These are phyloP conservation scores for Colletotrichum plurivorum DNA, from an alignment of 2,329 filamentous ascomycete genomes.

Conservation along the genomic window DNA sequence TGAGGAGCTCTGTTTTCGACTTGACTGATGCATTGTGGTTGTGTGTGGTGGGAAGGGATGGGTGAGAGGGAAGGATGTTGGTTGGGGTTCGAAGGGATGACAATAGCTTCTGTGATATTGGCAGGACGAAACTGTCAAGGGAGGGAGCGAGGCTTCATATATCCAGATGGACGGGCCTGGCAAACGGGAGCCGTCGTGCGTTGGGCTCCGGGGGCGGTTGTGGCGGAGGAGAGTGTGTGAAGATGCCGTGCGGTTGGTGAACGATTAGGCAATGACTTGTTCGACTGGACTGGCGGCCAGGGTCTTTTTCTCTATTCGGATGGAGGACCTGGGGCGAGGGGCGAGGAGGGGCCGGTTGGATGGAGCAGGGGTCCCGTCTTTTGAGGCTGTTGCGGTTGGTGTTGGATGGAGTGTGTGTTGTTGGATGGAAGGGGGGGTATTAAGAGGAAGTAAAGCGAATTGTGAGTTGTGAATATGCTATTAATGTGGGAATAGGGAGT, in stretches of 20 bases:
- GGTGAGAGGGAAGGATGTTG: neutral
- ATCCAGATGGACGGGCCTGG: constrained; percentile 12
- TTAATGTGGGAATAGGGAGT: neutral
- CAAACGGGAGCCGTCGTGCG: neutral
- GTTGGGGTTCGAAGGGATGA: constrained; percentile 19
- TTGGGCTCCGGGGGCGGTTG: constrained; percentile 15
- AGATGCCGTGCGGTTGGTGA: constrained; percentile 28
- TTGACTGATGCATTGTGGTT: constrained; percentile 51
- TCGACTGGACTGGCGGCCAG: constrained; percentile 20
- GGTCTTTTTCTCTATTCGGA: constrained; percentile 27
- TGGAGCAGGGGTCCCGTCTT: constrained; percentile 31
- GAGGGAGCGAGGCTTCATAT: constrained; percentile 37
- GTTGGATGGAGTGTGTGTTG: too few species aligned
- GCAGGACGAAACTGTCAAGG: constrained; percentile 9
- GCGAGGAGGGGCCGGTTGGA: constrained; percentile 32
- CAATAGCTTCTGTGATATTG: constrained; percentile 1
- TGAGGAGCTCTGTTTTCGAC: constrained; percentile 53
- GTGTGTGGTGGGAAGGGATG: constrained; percentile 1
- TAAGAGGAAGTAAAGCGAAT: constrained; percentile 20
- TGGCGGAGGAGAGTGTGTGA: constrained; percentile 18
- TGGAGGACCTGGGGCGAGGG: constrained; percentile 27
- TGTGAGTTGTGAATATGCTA: constrained; percentile 6
- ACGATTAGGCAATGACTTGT: constrained; percentile 34
- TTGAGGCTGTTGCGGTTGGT: constrained; percentile 23
- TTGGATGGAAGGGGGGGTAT: constrained; percentile 12